A percentile compares a stretch with the other conserved stretches of the same genome.
Evolutionary conservation across 805 yeast genomes (phyloP).

Genomic region (Danielia reshetovae): DNA sequence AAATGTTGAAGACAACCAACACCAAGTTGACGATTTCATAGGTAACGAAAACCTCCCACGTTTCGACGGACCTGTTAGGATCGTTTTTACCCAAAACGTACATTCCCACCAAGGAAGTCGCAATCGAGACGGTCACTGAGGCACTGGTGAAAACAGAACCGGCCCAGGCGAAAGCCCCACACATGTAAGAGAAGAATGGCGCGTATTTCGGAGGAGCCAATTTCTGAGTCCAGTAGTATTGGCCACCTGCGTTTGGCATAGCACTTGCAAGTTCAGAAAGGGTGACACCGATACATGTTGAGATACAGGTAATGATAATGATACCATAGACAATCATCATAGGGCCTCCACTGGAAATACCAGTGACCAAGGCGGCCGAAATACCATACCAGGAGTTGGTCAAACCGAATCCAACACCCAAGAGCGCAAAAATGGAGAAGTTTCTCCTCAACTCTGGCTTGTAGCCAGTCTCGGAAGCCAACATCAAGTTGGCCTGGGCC

Average conservation of each 20-base stretch:
- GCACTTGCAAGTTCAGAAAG: slow-evolving; percentile 52
- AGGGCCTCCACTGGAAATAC: slow-evolving; percentile 58
- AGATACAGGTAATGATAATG: slow-evolving; percentile 44
- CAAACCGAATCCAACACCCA: slow-evolving; percentile 58
- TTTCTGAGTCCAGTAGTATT: slow-evolving; percentile 55
- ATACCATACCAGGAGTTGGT: slow-evolving; percentile 63
- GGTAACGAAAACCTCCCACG: slow-evolving; percentile 55
- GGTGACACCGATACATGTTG: slow-evolving; percentile 46
- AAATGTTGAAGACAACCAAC: slow-evolving; percentile 45
- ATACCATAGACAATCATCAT: slow-evolving; percentile 55
- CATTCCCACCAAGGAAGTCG: slow-evolving; percentile 51
- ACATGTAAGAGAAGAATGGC: slow-evolving; percentile 48
- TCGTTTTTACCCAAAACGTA: slow-evolving; percentile 29
- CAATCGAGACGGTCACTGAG: slow-evolving; percentile 53
- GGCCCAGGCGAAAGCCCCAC: slow-evolving; percentile 62
- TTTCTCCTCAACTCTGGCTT: slow-evolving; percentile 20
- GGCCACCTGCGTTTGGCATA: slow-evolving; percentile 57
- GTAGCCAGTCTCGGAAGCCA: slow-evolving; percentile 29
- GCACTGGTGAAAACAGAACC: slow-evolving; percentile 62
- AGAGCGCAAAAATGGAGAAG: slow-evolving; percentile 18
- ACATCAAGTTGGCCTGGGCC: slow-evolving; percentile 21
- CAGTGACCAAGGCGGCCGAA: slow-evolving; percentile 51
- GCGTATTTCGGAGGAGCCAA: slow-evolving; percentile 48
- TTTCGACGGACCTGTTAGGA: slow-evolving; percentile 34
- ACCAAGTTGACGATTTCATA: slow-evolving; percentile 43